Conservation (phyloP, 78 protist genomes). For the Cavenderia fasciculata region DNA sequence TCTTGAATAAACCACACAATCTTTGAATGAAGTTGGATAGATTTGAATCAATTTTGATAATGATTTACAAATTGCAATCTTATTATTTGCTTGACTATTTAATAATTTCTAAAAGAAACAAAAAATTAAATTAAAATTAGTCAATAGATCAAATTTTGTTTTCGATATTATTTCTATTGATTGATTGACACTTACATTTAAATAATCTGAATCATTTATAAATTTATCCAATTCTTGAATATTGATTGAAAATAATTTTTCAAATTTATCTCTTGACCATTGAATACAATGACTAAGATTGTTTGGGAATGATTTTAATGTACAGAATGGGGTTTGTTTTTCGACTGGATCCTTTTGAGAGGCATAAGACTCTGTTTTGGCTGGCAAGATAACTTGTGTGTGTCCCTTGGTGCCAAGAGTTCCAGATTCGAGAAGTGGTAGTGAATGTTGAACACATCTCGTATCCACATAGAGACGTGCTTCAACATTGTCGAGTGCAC, state of each 20-base stretch:
- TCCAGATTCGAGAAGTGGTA: slow-evolving; percentile 98
- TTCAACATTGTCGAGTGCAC: slow-evolving; percentile 97
- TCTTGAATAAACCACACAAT: slow-evolving; percentile 58
- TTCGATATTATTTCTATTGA: neutral
- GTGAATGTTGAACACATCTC: slow-evolving; percentile 87
- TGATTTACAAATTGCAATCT: slow-evolving; percentile 18
- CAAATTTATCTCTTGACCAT: slow-evolving; percentile 97
- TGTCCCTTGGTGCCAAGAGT: slow-evolving; percentile 98
- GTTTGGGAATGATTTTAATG: slow-evolving; percentile 97
- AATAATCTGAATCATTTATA: slow-evolving; percentile 40
- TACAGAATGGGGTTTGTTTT: slow-evolving; percentile 96
- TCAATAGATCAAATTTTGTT: too few species aligned
- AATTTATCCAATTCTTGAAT: slow-evolving; percentile 88
- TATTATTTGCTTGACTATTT: slow-evolving; percentile 12
- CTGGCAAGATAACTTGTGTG: slow-evolving; percentile 88
- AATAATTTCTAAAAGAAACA: slow-evolving; percentile 24
- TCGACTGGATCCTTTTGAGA: slow-evolving; percentile 78
- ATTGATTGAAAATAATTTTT: slow-evolving; percentile 81
- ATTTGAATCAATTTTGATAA: slow-evolving; percentile 26
- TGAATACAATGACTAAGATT: slow-evolving; percentile 94
- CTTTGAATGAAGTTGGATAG: slow-evolving; percentile 17
- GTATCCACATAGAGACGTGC: slow-evolving; percentile 97
- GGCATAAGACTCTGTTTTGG: slow-evolving; percentile 67
- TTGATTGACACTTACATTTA: neutral
- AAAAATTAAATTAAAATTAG: neutral